phyloP scores from a whole-genome alignment of 208 protist species.

The Leishmania gerbilli region DNA sequence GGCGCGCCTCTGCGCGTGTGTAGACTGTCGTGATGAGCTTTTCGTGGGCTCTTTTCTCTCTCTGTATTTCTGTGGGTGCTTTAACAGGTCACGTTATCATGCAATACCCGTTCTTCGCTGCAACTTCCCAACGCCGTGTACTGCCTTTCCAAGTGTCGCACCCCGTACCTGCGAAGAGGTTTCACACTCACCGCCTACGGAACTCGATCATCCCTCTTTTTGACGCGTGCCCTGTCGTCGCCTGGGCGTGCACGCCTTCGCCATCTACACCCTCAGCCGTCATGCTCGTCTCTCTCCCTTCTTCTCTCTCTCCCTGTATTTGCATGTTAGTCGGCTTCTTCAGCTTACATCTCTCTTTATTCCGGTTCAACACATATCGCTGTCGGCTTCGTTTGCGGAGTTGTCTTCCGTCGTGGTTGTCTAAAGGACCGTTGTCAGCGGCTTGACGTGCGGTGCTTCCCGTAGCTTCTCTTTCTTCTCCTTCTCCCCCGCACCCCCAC shows the following conservation, averaged over 20 bases:
- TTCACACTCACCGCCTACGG: neutral
- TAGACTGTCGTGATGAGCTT: neutral
- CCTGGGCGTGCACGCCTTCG: neutral
- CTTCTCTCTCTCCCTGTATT: neutral
- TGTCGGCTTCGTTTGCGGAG: neutral
- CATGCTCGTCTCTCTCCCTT: too few species aligned
- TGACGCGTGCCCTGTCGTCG: neutral
- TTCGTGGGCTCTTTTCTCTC: neutral
- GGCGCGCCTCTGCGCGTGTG: neutral
- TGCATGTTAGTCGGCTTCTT: neutral
- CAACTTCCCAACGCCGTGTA: neutral
- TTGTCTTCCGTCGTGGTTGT: neutral
- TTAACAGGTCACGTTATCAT: neutral
- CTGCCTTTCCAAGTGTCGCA: neutral
- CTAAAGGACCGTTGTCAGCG: neutral
- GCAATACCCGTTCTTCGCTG: neutral
- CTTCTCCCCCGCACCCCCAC: neutral
- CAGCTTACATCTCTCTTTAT: neutral
- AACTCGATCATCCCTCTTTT: neutral
- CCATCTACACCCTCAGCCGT: neutral
- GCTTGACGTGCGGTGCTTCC: neutral
- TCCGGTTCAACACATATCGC: neutral
- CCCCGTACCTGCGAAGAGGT: neutral
- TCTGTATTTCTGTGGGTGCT: neutral
- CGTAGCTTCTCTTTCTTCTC: slow-evolving; percentile 9